Percentiles rank a stretch among this genome's conserved stretches.
Conservation (phyloP, 169 alveolate genomes). For the Hepatocystis sp. region DNA sequence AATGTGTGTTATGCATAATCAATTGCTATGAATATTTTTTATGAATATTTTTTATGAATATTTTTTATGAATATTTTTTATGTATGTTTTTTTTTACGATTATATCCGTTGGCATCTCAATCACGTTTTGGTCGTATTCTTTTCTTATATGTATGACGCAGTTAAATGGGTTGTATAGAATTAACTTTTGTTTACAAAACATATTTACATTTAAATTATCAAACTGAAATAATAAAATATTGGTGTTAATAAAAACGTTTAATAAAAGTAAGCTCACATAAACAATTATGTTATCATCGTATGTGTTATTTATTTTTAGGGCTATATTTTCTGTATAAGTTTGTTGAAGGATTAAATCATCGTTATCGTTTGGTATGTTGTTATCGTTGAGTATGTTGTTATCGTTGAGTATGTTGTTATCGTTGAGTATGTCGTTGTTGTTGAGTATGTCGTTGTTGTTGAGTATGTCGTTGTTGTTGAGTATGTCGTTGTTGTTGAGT, state of each 20-base stretch:
- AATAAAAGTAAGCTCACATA: slow-evolving; percentile 17
- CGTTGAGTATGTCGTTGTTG: too few relatives aligned
- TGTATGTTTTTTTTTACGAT: slow-evolving; percentile 3
- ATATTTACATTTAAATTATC: slow-evolving; percentile 10
- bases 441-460: too few relatives aligned
- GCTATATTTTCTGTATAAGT: slow-evolving; percentile 17
- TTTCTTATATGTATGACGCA: not conserved
- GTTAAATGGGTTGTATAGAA: slow-evolving; percentile 51
- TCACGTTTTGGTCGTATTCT: not conserved
- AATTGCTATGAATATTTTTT: too few relatives aligned
- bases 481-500: too few relatives aligned
- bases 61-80: slow-evolving; percentile 9
- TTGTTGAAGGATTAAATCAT: slow-evolving; percentile 10
- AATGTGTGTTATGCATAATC: too few relatives aligned
- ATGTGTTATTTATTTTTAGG: slow-evolving; percentile 1
- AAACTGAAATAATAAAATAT: slow-evolving; percentile 16
- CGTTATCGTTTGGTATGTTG: too few relatives aligned
- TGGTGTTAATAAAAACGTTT: slow-evolving; percentile 7
- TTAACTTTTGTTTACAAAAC: slow-evolving; percentile 16
- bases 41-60: not conserved
- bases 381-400: too few relatives aligned
- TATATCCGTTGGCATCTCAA: not conserved
- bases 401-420: too few relatives aligned
- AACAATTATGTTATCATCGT: slow-evolving; percentile 7
- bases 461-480: too few relatives aligned